Percentiles rank a stretch among this genome's conserved stretches.
These are phyloP conservation scores for Neonectria magnoliae DNA, from an alignment of 2,329 filamentous ascomycete species.

Conservation along the genomic window DNA sequence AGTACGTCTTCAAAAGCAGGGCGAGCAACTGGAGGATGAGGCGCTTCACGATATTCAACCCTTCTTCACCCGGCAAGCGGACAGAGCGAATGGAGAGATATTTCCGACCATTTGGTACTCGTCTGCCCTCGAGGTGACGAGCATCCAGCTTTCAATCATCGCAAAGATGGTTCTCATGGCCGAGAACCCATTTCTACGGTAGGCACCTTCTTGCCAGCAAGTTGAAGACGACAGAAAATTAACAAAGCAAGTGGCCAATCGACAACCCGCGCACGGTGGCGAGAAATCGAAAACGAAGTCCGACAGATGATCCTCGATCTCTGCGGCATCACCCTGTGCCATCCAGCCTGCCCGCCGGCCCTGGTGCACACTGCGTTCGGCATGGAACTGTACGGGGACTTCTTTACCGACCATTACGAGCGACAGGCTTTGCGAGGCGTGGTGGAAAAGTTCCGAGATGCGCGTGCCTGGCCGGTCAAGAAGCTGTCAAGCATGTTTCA, in stretches of 20 bases:
- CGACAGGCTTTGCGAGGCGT: conserved; percentile 50
- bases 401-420: conserved; percentile 53
- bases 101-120: conserved; percentile 54
- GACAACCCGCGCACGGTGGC: conserved; percentile 45
- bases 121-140: conserved; percentile 53
- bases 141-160: conserved; percentile 52
- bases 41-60: conserved; percentile 47
- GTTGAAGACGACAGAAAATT: neutral
- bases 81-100: conserved; percentile 51
- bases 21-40: conserved; percentile 47
- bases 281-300: conserved; percentile 52
- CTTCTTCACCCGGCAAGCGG: conserved; percentile 47
- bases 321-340: conserved; percentile 53
- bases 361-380: conserved; percentile 52
- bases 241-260: conserved; percentile 40
- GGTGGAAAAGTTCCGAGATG: conserved; percentile 56
- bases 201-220: conserved; percentile 10
- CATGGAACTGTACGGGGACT: conserved; percentile 55
- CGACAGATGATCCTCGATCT: conserved; percentile 50
- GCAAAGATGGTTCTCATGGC: conserved; percentile 53
- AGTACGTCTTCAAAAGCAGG: conserved; percentile 51
- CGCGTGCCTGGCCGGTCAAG: conserved; percentile 53
- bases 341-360: conserved; percentile 50
- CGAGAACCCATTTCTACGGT: conserved; percentile 52
- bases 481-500: conserved; percentile 51